Evolutionary conservation across 805 yeast genomes (phyloP).

Genomic region (Kazachstania martiniae): DNA sequence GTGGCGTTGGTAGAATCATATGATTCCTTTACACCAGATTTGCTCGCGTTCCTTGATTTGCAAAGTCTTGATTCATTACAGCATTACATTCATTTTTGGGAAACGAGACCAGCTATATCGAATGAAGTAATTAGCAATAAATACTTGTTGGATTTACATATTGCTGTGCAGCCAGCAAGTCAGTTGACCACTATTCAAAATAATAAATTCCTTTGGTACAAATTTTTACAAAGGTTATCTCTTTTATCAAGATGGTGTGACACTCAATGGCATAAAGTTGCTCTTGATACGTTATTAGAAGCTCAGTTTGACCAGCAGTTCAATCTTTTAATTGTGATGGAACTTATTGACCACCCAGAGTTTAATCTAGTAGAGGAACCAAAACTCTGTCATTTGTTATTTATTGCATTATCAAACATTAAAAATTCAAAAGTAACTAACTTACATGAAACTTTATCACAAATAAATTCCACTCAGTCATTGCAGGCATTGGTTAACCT

Average conservation of each 20-base stretch:
- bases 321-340: slow-evolving; percentile 21
- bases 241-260: not conserved
- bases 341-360: slow-evolving; percentile 26
- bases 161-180: no score
- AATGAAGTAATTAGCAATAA: not conserved
- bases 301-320: slow-evolving; percentile 4
- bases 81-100: no score
- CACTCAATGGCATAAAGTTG: not conserved
- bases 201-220: no score
- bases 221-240: not conserved
- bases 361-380: slow-evolving; percentile 18
- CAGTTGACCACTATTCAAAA: not conserved
- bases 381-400: slow-evolving; percentile 11
- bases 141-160: no score
- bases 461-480: slow-evolving; percentile 18
- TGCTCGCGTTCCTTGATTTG: not conserved
- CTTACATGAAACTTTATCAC: slow-evolving; percentile 14
- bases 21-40: not conserved
- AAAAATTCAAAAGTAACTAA: slow-evolving; percentile 5
- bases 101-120: no score
- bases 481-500: slow-evolving; percentile 17
- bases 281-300: not conserved
- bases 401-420: slow-evolving; percentile 11
- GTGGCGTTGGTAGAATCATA: no score
- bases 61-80: not conserved